phyloP scores from a whole-genome alignment of 2,329 filamentous ascomycete genomes.

The Claviceps cyperi region DNA sequence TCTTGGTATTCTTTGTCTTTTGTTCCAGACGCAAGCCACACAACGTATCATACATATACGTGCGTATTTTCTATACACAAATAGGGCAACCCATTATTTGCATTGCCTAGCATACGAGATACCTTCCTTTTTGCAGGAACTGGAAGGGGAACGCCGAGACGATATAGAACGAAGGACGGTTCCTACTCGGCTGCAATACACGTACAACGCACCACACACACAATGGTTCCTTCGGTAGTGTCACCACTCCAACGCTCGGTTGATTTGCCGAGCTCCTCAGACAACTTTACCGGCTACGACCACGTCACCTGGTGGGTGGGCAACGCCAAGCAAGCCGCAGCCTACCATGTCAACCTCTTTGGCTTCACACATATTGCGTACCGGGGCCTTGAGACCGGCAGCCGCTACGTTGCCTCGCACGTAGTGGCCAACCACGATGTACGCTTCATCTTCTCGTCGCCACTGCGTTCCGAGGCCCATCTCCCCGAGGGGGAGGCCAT shows the following conservation, averaged over 20 bases:
- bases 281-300: conserved; percentile 70
- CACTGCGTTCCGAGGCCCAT: conserved; percentile 47
- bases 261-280: conserved; percentile 20
- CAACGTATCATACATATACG: no score
- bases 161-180: no score
- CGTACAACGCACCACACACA: not conserved
- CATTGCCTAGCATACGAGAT: no score
- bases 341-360: conserved; percentile 78
- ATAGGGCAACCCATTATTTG: no score
- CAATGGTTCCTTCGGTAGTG: conserved; percentile 46
- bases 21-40: no score
- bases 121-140: no score
- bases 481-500: conserved; percentile 46
- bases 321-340: conserved; percentile 88
- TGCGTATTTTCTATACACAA: no score
- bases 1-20: no score
- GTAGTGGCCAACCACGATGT: conserved; percentile 66
- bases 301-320: conserved; percentile 94
- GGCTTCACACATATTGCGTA: conserved; percentile 77
- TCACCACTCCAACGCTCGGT: conserved; percentile 25
- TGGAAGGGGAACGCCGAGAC: no score
- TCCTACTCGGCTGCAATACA: no score
- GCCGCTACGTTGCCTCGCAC: conserved; percentile 66
- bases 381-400: conserved; percentile 76
- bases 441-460: conserved; percentile 73